Percentiles rank a stretch among this genome's conserved stretches.
These are phyloP conservation scores for Limnanthes douglasii DNA, from an alignment of 345 rosid species.

Conservation along the genomic window DNA sequence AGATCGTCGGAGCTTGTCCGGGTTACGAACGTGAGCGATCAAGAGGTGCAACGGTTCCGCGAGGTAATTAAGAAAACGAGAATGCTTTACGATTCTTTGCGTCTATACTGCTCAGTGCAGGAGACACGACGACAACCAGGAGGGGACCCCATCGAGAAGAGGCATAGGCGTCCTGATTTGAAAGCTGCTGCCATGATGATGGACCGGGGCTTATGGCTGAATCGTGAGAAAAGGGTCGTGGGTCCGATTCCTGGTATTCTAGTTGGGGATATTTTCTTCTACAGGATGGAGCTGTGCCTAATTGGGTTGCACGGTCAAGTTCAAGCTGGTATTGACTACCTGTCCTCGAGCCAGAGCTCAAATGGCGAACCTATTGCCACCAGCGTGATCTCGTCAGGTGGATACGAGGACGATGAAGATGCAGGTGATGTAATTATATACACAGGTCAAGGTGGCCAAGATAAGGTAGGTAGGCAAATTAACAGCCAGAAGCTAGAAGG, in stretches of 20 bases:
- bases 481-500: conserved; percentile 76
- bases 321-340: conserved; percentile 84
- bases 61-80: conserved; percentile 46
- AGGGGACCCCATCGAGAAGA: conserved; percentile 8
- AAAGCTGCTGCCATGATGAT: conserved; percentile 49
- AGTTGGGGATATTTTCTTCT: conserved; percentile 70
- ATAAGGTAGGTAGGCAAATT: conserved; percentile 42
- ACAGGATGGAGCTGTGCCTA: conserved; percentile 65
- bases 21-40: conserved; percentile 39
- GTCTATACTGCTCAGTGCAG: conserved; percentile 29
- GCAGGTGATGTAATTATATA: conserved; percentile 54
- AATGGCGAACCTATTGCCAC: conserved; percentile 82
- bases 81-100: conserved; percentile 48
- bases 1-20: conserved; percentile 74
- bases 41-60: conserved; percentile 43
- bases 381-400: conserved; percentile 77
- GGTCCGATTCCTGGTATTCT: conserved; percentile 73
- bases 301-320: conserved; percentile 75
- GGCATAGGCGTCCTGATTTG: conserved; percentile 34
- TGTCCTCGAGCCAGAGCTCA: conserved; percentile 45
- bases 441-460: conserved; percentile 89
- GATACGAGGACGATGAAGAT: conserved; percentile 81
- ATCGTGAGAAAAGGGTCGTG: conserved; percentile 68
- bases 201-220: conserved; percentile 49
- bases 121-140: conserved; percentile 25